Evolutionary conservation across 1,284 basidiomycete genomes (phyloP), one percentile per base, ranked within the genome.

Genomic region (Cutaneotrichosporon daszewskae): DNA sequence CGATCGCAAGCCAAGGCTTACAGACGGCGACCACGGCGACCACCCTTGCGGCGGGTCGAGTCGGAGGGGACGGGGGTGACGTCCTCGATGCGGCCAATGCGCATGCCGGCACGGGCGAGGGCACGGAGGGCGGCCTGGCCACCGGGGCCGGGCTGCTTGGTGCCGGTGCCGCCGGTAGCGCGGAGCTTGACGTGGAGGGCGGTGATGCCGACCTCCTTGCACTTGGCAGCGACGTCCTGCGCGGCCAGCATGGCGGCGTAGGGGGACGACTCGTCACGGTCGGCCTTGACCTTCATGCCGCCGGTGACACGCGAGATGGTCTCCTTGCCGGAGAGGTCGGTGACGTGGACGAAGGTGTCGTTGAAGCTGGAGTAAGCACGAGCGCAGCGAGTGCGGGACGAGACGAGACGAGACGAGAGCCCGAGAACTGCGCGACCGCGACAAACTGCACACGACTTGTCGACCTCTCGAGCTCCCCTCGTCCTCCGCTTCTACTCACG

Each of bases 261-360:
- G 20, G 94, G 69, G 31, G 94, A 97, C 40, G 92, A 97, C 79
- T 98, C 94, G 77, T 98, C 94, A 77, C 95, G 88, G 76, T 98
- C 94, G 31, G 94, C 95, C 80, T 98, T 98, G 78, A 98, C 94
- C 79, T 98, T 98, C 95, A 98, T 98, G 57, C 94, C 94, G 85
- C 91, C 92, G 59, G 94, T 98, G 58, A 97, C 90, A 73, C 94
- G 90, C 64, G 87, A 86, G 76, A 98, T 89, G 69, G 94, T 98
- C 80, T 98, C 94, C 79, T 89, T 92, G 68, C 94, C 95, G 32
- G 92, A 91, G 52, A 97, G 79, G 87, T 98, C 95, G 72, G 94
- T 98, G 65, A 98, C 80, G 74, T 99, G 95, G 60, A 99, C 94
- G 75, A 98, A 98, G 58, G 95, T 98, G 73, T 98, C 94, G 78